Evolutionary conservation across 2,329 filamentous ascomycete species (phyloP), one percentile per base, ranked within the genome.

Genomic region (Aurifilum marmelostoma): DNA sequence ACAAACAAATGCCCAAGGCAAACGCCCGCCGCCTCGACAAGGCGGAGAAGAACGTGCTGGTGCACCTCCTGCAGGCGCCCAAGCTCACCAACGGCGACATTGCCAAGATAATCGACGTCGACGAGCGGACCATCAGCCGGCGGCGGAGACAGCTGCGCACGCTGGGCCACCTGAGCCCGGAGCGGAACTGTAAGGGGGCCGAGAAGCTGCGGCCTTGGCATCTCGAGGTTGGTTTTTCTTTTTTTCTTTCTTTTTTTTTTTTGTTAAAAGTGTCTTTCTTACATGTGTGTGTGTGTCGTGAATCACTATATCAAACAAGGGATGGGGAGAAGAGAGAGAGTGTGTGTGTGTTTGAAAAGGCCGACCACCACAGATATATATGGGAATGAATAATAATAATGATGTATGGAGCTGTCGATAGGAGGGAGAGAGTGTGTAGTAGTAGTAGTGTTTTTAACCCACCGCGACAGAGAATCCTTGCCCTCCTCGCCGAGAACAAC

Each of bases 41-140:
- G 69, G 56, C 65, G 60, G 64, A 71, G 47, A 71, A 71, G 56
- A 67, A 69, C 43, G 67, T 71, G 16, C 65, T 71, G 60, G 54
- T 69, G 21, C 69, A 71, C 50, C 61, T 71, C 18, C 50, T 71
- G 21, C 67, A 69, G 65, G 65, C 65, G 50, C 69, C 69, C 37
- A 71, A 71, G 60, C 47, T 71, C 50, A 69, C 60, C 61, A 71
- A 71, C 56, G 63, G 61, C 47, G 69, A 71, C 56, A 71, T 71
- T 59, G 67, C 67, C 54, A 69, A 65, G 41, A 71, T 71, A 21
- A 43, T 71, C 39, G 63, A 67, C 27, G 69, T 71, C 21, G 69
- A 71, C 61, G 69, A 71, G 58, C 64, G 69, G 32, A 71, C 69
- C 37, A 67, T 71, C 39, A 69, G 64, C 14, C 69, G 67, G 32